These are phyloP conservation scores for Aspergillus pseudoviridinutans DNA, from an alignment of 2,329 filamentous ascomycete genomes.

Conservation along the genomic window DNA sequence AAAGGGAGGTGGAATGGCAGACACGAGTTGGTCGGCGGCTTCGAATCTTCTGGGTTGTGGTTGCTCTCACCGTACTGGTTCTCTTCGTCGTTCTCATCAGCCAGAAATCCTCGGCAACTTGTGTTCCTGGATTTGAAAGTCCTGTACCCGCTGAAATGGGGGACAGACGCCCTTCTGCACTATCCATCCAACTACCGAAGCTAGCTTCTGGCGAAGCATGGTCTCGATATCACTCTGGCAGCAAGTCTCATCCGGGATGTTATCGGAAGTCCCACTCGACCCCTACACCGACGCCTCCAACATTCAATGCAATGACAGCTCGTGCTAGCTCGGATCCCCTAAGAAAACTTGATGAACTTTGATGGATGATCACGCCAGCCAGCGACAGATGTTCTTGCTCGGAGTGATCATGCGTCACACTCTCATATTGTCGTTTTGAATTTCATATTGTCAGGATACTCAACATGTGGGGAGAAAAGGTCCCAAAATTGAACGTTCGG, in stretches of 20 bases:
- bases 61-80: constrained; percentile 24
- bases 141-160: constrained; percentile 7
- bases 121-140: neutral
- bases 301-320: neutral
- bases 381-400: constrained; percentile 3
- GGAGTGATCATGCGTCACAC: constrained; percentile 1
- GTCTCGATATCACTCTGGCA: neutral
- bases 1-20: constrained; percentile 41
- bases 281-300: neutral
- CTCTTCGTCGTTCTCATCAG: constrained; percentile 27
- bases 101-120: constrained; percentile 20
- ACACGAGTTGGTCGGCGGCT: constrained; percentile 34
- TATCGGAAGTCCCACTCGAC: constrained; percentile 1
- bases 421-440: neutral
- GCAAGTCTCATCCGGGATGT: neutral
- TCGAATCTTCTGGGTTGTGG: constrained; percentile 35
- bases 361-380: constrained; percentile 5
- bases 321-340: constrained; percentile 22
- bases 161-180: neutral
- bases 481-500: neutral
- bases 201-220: neutral
- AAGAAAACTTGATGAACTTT: constrained; percentile 29
- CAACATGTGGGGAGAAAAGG: neutral
- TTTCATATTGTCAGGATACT: constrained; percentile 25
- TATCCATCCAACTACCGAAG: neutral